These are phyloP conservation scores for Solanum clarkiae DNA, from an alignment of 257 asterid genomes.

Conservation along the genomic window DNA sequence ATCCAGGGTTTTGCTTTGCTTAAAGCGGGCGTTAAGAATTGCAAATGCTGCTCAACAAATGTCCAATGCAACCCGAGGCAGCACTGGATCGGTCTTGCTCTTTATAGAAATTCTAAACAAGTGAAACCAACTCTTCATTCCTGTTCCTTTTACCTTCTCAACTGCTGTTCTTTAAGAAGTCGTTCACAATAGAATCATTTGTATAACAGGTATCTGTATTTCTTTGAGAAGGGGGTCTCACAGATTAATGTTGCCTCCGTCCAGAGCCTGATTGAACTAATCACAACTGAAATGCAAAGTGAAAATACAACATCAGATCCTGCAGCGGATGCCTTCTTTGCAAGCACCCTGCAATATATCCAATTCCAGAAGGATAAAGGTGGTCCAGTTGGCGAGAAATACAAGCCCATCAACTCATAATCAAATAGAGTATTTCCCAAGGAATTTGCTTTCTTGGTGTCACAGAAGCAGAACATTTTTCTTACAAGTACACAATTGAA, in stretches of 20 bases:
- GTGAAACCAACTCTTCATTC: constrained; percentile 14
- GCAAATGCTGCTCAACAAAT: constrained; percentile 98
- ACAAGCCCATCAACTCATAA: constrained; percentile 47
- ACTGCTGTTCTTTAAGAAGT: background rate
- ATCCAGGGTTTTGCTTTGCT: constrained; percentile 86
- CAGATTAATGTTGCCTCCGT: constrained; percentile 71
- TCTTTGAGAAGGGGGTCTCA: constrained; percentile 83
- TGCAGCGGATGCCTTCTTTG: constrained; percentile 70
- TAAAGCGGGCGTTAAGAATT: constrained; percentile 92
- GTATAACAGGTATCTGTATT: constrained; percentile 76
- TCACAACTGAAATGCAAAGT: constrained; percentile 67
- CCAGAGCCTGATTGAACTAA: constrained; percentile 74
- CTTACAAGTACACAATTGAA: background rate
- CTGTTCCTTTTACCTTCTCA: background rate
- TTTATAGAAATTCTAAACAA: constrained; percentile 93
- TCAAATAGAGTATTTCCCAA: background rate
- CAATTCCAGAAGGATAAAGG: constrained; percentile 98
- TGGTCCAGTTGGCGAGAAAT: constrained; percentile 84
- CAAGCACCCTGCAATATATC: constrained; percentile 76
- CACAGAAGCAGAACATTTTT: background rate
- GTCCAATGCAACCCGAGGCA: constrained; percentile 88
- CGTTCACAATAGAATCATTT: background rate
- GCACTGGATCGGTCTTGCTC: constrained; percentile 65
- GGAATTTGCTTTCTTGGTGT: background rate
- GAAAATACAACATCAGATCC: constrained; percentile 53